Conservation (phyloP, 2,329 filamentous ascomycete genomes). For the Neofusicoccum kwambonambiense region DNA sequence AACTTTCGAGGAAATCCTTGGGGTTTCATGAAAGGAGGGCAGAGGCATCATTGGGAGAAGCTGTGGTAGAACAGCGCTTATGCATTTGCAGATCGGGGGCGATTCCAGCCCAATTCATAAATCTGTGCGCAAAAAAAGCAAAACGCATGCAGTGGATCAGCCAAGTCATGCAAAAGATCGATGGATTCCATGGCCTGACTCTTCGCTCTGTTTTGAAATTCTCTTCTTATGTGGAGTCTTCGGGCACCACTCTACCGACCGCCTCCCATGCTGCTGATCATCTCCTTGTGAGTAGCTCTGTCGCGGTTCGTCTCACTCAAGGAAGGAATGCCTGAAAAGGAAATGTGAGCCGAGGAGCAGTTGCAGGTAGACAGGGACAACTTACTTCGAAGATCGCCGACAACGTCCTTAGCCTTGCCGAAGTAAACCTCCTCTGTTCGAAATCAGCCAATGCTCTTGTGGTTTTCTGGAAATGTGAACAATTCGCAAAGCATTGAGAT, state of each 20-base stretch:
- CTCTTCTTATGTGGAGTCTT: background rate
- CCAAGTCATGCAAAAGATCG: background rate
- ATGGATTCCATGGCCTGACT: background rate
- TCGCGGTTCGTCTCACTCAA: conserved; percentile 84
- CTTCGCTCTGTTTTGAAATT: background rate
- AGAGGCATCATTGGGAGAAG: background rate
- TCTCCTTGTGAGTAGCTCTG: conserved; percentile 80
- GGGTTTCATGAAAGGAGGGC: background rate
- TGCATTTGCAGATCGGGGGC: background rate
- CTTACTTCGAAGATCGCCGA: conserved; percentile 85
- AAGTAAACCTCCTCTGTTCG: conserved; percentile 86
- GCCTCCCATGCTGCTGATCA: conserved; percentile 62
- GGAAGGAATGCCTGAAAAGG: conserved; percentile 61
- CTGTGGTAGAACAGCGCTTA: background rate
- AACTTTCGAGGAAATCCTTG: background rate
- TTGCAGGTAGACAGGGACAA: conserved; percentile 9
- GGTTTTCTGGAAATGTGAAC: too few species aligned
- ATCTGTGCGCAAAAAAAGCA: background rate
- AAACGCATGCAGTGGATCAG: background rate
- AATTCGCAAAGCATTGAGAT: too few species aligned
- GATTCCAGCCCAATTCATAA: background rate
- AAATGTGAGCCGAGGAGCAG: background rate
- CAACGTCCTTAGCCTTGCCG: conserved; percentile 97
- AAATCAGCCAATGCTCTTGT: conserved; percentile 24
- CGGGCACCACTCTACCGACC: conserved; percentile 10